Evolutionary conservation across 2,329 filamentous ascomycete species (phyloP).

Genomic region (Davidsoniella eucalypti): DNA sequence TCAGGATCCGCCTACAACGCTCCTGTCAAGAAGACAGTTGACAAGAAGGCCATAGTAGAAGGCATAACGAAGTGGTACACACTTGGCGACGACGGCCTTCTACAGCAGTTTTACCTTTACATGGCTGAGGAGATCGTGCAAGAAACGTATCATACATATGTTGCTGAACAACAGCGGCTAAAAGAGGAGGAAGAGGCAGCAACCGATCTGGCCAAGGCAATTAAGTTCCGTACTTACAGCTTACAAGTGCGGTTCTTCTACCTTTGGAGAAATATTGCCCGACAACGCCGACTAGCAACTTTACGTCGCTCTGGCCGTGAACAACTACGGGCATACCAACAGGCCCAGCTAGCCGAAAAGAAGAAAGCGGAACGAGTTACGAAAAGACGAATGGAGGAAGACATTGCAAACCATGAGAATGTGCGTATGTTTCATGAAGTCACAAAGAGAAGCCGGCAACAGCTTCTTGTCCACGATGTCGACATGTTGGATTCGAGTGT

Average conservation of each 20-base stretch:
- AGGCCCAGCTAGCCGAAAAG: slow-evolving; percentile 21
- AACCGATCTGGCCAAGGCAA: slow-evolving; percentile 28
- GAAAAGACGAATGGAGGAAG: slow-evolving; percentile 7
- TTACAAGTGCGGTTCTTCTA: slow-evolving; percentile 40
- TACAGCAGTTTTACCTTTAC: slow-evolving; percentile 33
- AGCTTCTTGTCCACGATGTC: slow-evolving; percentile 22
- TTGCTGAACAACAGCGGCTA: slow-evolving; percentile 26
- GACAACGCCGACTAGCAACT: slow-evolving; percentile 30
- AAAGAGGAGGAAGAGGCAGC: slow-evolving; percentile 32
- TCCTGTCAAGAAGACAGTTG: neutral
- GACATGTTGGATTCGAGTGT: slow-evolving; percentile 27
- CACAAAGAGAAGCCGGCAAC: slow-evolving; percentile 16
- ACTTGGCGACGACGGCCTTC: slow-evolving; percentile 33
- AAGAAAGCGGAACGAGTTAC: slow-evolving; percentile 19
- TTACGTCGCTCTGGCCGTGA: slow-evolving; percentile 36
- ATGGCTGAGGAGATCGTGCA: slow-evolving; percentile 29
- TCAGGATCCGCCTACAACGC: slow-evolving; percentile 6
- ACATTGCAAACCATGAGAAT: slow-evolving; percentile 7
- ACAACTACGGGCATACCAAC: slow-evolving; percentile 30
- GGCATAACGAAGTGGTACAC: slow-evolving; percentile 39
- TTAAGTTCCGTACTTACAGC: slow-evolving; percentile 31
- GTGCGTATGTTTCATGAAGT: slow-evolving; percentile 11
- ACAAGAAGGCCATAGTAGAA: slow-evolving; percentile 20
- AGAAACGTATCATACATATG: slow-evolving; percentile 25
- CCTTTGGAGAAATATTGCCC: slow-evolving; percentile 34